phyloP scores from a whole-genome alignment of 148 eudicot species.

The Amaranthus hypochondriacus region DNA sequence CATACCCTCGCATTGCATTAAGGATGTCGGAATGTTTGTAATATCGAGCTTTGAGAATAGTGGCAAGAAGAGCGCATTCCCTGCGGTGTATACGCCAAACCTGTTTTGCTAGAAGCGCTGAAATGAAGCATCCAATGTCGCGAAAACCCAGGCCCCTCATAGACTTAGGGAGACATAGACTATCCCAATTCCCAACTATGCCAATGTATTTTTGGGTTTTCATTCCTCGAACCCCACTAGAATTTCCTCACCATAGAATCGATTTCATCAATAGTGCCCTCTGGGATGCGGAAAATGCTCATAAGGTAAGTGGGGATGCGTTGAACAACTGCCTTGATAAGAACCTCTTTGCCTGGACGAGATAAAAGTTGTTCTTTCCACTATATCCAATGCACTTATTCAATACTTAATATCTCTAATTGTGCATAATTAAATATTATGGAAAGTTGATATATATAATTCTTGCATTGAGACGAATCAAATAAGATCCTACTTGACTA shows the following conservation, averaged over 20 bases:
- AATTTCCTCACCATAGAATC: neutral
- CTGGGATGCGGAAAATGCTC: neutral
- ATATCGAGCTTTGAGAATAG: neutral
- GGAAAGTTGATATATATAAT: no score
- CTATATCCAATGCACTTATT: no score
- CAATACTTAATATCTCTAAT: no score
- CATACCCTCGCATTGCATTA: neutral
- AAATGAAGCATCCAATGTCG: neutral
- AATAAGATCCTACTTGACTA: no score
- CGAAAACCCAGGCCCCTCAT: neutral
- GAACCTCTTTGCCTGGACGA: no score
- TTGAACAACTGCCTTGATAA: neutral
- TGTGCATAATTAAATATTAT: no score
- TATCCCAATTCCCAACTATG: neutral
- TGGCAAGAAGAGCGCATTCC: neutral
- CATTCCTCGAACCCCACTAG: neutral
- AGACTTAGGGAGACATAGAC: neutral
- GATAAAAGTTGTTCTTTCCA: no score
- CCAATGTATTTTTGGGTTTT: neutral
- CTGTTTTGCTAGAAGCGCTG: neutral
- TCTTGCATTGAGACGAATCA: no score
- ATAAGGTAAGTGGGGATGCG: neutral
- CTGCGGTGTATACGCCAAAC: neutral
- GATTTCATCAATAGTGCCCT: neutral
- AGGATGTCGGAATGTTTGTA: neutral